Evolutionary conservation across 2,329 filamentous ascomycete species (phyloP), one percentile per base, ranked within the genome.

Genomic region (Hymenoscyphus infarciens): DNA sequence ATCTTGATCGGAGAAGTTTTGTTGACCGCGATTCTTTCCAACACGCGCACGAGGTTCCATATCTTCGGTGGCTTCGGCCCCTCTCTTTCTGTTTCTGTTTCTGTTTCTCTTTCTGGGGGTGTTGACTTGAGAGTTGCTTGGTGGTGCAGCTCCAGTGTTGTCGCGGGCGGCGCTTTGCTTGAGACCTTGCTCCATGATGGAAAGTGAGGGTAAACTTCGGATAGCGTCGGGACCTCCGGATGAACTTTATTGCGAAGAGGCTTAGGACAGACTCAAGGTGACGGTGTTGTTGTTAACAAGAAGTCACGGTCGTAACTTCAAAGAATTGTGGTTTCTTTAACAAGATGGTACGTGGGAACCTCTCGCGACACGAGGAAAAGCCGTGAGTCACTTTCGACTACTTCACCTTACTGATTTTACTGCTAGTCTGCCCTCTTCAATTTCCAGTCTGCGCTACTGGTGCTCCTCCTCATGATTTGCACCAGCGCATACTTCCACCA

Each of bases 351-450:
- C 22, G 61, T 42, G 22, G 13, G 29, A n/a, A 19, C 5, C 42
- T 10, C 11, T 54, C n/a, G 7, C n/a, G 42, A 19, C n/a, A 22
- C n/a, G 19, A 22, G 42, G 8, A n/a, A 4, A 54, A 33, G n/a
- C 49, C 13, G 10, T 27, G 19, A 13, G 11, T 49, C 35, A 31
- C 5, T 39, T 15, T 16, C 10, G 22, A 53, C 25, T 45, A 10
- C 22, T 22, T 19, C 25, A 19, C 39, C 57, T 62, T 54, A 38
- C 61, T 64, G 61, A 66, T 45, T 25, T 33, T 11, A 55, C 19
- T 57, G n/a, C 73, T 29, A 97, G 95, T 90, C 95, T 64, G 95
- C 95, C 61, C 89, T 99, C 73, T 97, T 99, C 87, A 98, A 98
- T 80, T 98, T 99, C 82, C 92, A 97, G 78, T 96, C 92, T 63